Conservation (phyloP, 1,139 yeast species). For the Ogataea hybrid region DNA sequence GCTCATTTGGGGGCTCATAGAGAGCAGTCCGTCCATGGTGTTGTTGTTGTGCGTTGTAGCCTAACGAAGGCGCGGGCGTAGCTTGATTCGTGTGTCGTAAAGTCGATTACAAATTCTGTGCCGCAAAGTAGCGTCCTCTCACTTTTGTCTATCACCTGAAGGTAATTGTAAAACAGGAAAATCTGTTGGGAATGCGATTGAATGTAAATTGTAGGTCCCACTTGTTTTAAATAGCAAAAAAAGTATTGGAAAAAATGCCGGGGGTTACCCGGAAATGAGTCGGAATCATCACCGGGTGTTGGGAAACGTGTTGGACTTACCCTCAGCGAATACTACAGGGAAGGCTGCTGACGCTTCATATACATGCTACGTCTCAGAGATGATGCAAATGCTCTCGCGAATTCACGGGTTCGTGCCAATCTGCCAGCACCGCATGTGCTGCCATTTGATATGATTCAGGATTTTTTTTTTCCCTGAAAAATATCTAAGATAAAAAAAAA, state of each 20-base stretch:
- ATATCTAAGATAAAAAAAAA: no score
- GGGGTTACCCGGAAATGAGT: conserved; percentile 7
- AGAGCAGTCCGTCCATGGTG: conserved; percentile 17
- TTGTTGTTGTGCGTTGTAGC: background rate
- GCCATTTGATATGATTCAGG: background rate
- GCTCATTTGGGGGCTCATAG: conserved; percentile 14
- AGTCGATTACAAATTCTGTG: background rate
- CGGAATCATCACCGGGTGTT: background rate
- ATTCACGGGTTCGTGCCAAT: no score
- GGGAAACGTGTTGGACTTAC: background rate
- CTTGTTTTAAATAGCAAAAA: conserved; percentile 7
- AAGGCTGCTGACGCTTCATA: no score
- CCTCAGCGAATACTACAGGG: no score
- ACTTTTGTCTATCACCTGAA: background rate
- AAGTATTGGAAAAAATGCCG: background rate
- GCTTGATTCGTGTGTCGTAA: background rate
- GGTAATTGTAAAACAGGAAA: background rate
- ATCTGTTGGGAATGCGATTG: background rate
- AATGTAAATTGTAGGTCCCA: background rate
- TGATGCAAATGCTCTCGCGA: no score
- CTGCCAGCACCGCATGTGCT: no score
- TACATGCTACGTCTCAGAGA: no score
- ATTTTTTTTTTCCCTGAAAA: background rate
- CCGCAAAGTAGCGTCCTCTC: background rate
- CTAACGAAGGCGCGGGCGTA: background rate